These are phyloP conservation scores for Diplodia sapinea DNA, from an alignment of 2,329 filamentous ascomycete species.

Conservation along the genomic window DNA sequence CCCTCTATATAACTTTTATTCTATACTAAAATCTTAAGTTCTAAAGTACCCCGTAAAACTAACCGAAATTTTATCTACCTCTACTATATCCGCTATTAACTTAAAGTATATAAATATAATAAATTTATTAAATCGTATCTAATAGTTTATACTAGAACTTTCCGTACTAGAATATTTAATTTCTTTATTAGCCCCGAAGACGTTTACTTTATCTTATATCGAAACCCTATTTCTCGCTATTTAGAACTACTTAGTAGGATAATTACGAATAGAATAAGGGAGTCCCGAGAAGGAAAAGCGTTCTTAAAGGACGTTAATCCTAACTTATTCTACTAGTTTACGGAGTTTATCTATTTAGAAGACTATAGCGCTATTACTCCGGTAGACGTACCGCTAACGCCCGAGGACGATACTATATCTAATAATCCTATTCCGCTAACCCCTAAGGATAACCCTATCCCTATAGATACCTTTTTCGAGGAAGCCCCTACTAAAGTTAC, in stretches of 20 bases:
- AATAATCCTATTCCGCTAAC: not conserved
- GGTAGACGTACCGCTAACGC: not conserved
- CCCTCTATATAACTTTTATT: too few relatives aligned
- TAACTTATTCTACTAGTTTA: not conserved
- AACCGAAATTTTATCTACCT: too few relatives aligned
- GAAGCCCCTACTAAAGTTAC: not conserved
- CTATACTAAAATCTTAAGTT: too few relatives aligned
- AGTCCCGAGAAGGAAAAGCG: not conserved
- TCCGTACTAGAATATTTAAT: constrained; percentile 5
- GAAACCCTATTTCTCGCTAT: constrained; percentile 4
- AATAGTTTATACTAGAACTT: not conserved
- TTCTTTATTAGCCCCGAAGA: constrained; percentile 10
- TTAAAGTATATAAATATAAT: not conserved
- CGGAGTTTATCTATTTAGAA: constrained; percentile 8
- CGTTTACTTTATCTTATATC: not conserved
- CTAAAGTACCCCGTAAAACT: too few relatives aligned
- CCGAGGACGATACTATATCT: not conserved
- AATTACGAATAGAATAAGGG: constrained; percentile 17
- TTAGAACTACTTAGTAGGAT: constrained; percentile 1
- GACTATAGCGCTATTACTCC: constrained; percentile 9
- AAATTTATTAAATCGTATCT: not conserved
- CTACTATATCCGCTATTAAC: not conserved
- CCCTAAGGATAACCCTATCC: not conserved
- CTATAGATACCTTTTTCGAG: not conserved
- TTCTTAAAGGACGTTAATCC: constrained; percentile 5